Evolutionary conservation across 352 stramenopile genomes (phyloP), one percentile per base, ranked within the genome.

Genomic region (Saprolegnia diclina): DNA sequence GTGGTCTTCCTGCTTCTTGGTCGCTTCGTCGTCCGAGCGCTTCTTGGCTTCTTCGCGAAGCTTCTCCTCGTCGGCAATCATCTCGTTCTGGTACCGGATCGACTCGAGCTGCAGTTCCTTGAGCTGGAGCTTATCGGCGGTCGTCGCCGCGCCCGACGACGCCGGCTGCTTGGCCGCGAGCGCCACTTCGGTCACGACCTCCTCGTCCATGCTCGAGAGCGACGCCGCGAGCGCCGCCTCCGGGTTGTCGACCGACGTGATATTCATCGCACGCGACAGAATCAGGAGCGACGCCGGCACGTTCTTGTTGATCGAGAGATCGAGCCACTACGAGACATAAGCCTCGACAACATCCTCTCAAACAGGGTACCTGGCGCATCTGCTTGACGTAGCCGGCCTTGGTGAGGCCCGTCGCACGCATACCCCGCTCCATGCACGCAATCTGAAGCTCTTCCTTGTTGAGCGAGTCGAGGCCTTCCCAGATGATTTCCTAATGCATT

Each of bases 261-360:
- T 90, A 75, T 97, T 98, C 72, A 99, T 98, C 26, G 93, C 97
- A 44, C 96, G 86, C 56, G 93, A 99, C 91, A 99, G 97, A 71
- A 99, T 99, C 46, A 99, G 83, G 64, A 99, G 83, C 40, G 92
- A 97, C 67, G 98, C 96, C n/a, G 97, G 97, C 13, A 99, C 96
- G 79, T 98, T 96, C 76, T 98, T 98, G 76, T 98, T 97, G 55
- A 98, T 98, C 64, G 90, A 98, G 57, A 99, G 78, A 64, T 99
- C 96, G 1, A 99, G 79, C 97, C 97, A 99, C 74, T 71, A 29
- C 32, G 11, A n/a, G 26, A 18, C n/a, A n/a, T n/a, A n/a, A n/a
- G n/a, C n/a, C n/a, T n/a, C n/a, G n/a, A n/a, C n/a, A n/a, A n/a
- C n/a, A n/a, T n/a, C n/a, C n/a, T n/a, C n/a, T n/a, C n/a, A n/a